These are phyloP conservation scores for Schoenoplectus tabernaemontani DNA, from an alignment of 202 grass and related monocot species.

Conservation along the genomic window DNA sequence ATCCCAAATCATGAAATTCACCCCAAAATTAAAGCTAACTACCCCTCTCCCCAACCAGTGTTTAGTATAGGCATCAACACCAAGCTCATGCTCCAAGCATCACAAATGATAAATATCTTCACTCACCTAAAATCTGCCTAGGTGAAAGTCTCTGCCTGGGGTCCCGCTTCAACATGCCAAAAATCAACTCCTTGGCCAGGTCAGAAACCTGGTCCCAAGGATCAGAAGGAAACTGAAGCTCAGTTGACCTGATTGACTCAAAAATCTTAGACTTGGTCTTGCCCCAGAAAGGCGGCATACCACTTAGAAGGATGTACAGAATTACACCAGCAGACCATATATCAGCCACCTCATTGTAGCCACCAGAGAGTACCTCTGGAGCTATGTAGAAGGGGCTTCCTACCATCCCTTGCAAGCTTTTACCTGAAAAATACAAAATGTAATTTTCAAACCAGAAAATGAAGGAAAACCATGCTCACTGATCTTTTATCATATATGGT, in stretches of 20 bases:
- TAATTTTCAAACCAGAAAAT: background rate
- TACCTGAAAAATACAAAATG: conserved; percentile 32
- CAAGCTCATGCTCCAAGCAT: background rate
- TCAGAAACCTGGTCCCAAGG: conserved; percentile 69
- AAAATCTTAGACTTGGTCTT: conserved; percentile 90
- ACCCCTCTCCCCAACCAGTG: background rate
- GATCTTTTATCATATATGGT: background rate
- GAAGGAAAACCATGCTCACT: background rate
- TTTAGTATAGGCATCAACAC: background rate
- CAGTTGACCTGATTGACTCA: conserved; percentile 66
- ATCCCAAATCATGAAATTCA: background rate
- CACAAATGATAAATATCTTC: background rate
- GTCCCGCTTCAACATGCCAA: conserved; percentile 59
- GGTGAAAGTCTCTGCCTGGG: conserved; percentile 51
- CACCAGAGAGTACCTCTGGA: conserved; percentile 78
- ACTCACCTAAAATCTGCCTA: conserved; percentile 69
- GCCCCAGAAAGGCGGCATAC: conserved; percentile 84
- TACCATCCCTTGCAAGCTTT: conserved; percentile 74
- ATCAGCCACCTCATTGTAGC: conserved; percentile 88
- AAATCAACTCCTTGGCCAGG: conserved; percentile 65
- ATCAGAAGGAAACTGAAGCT: conserved; percentile 74
- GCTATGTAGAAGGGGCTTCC: conserved; percentile 96
- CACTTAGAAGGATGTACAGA: conserved; percentile 93
- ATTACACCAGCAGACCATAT: conserved; percentile 91
- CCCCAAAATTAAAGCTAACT: background rate